phyloP scores from a whole-genome alignment of 352 stramenopile species.

The Pythium periplocum region DNA sequence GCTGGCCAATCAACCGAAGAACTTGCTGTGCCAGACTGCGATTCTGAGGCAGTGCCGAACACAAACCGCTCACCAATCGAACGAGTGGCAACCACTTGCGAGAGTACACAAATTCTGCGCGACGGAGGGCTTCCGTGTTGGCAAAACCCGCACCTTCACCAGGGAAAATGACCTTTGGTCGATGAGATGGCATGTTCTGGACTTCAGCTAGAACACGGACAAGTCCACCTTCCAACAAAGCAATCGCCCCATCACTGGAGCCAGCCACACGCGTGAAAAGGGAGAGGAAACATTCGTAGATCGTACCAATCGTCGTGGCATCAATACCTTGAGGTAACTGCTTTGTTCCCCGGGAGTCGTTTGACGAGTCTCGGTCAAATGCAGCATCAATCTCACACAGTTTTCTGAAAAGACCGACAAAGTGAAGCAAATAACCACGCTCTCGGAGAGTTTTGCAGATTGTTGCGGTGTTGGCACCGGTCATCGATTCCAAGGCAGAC shows the following conservation, averaged over 20 bases:
- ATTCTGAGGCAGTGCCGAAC: constrained; percentile 64
- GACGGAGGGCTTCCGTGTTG: constrained; percentile 43
- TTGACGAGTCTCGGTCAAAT: constrained; percentile 37
- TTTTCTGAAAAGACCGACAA: constrained; percentile 73
- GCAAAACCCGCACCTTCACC: constrained; percentile 19
- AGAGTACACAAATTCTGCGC: constrained; percentile 56
- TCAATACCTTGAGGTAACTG: constrained; percentile 45
- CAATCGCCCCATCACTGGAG: constrained; percentile 56
- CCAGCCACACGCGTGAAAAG: constrained; percentile 62
- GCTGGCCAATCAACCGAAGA: constrained; percentile 50
- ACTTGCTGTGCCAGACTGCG: constrained; percentile 50
- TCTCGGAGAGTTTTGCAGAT: constrained; percentile 61
- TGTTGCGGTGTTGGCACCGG: constrained; percentile 40
- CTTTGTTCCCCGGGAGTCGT: constrained; percentile 33
- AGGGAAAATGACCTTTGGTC: constrained; percentile 50
- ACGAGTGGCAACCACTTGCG: constrained; percentile 76
- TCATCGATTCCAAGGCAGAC: constrained; percentile 61
- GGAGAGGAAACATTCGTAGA: constrained; percentile 82
- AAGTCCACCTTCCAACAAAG: constrained; percentile 65
- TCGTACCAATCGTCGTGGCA: constrained; percentile 61
- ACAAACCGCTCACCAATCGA: constrained; percentile 53
- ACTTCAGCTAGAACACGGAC: constrained; percentile 57
- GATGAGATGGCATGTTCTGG: constrained; percentile 60
- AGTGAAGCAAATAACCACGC: constrained; percentile 73
- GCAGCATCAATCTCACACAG: constrained; percentile 64